Conservation (phyloP, 371 early-diverging fungal species). For the Rhizopus stolonifer region DNA sequence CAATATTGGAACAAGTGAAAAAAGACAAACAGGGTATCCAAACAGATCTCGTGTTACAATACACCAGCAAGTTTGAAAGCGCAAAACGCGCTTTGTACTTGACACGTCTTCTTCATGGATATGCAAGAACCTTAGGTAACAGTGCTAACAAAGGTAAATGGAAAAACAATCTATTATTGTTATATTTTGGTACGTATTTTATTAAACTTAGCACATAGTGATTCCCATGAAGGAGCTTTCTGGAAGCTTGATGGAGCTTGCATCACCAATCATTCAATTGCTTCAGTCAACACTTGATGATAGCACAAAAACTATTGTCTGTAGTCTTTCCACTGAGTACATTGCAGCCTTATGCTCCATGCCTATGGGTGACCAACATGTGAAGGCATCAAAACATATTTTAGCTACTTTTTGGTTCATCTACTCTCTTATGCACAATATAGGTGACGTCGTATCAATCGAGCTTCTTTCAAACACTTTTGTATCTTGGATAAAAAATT, state of each 20-base stretch:
- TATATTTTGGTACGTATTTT: background rate
- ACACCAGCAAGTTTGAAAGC: constrained; percentile 6
- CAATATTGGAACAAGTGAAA: background rate
- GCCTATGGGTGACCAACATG: constrained; percentile 25
- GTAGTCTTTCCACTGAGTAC: constrained; percentile 31
- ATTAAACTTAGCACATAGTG: constrained; percentile 10
- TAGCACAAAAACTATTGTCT: background rate
- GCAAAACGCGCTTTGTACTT: constrained; percentile 20
- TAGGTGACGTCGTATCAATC: constrained; percentile 19
- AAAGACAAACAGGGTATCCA: background rate
- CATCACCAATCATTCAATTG: constrained; percentile 25
- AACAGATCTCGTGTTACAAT: background rate
- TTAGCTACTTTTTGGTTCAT: constrained; percentile 39
- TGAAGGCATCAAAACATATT: constrained; percentile 25
- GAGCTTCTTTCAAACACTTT: constrained; percentile 23
- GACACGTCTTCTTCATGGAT: constrained; percentile 27
- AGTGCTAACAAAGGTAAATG: constrained; percentile 24
- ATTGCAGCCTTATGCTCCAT: constrained; percentile 35
- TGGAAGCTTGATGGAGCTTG: constrained; percentile 13
- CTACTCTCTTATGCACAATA: constrained; percentile 19
- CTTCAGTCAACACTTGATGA: constrained; percentile 15
- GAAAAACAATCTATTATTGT: too few relatives aligned
- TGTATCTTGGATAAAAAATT: constrained; percentile 25
- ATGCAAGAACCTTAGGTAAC: constrained; percentile 21
- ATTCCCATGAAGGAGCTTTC: constrained; percentile 22